Base-by-base conservation (phyloP, 176 grass and related monocot genomes). In the Aechmea fasciata region DNA sequence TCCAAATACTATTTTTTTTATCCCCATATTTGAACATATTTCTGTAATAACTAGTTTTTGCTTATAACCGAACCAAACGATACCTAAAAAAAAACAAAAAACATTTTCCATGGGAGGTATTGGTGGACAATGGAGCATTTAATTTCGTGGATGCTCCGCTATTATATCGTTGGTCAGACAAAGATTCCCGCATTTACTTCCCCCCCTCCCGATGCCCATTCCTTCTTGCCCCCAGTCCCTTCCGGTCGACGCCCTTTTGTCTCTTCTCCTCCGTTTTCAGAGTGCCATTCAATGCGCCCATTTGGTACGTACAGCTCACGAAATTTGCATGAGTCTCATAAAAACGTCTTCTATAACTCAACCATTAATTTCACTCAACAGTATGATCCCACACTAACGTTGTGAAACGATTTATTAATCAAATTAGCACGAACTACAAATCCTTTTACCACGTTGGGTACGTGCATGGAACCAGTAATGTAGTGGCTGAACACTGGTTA, bases 131-230 rank as follows among this genome's bases (percentile, higher is more conserved):
- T 19, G 13, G 12, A 59, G 17, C 55, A 61, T 61, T 61, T 20
- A 61, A 9, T 20, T 18, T 22, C 55, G 55, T 61, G 20, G 55
- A 61, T 61, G 55, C 9, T 41, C 9, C 13, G 55, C 55, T 61
- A 61, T 61, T 22, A 61, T 61, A 61, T 20, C 55, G 17, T 22
- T 41, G 55, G 55, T 22, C 55, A 61, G 55, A 61, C 55, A 61
- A 61, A 61, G 55, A 61, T 61, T 61, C 55, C 55, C 17, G 6
- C 17, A 61, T 61, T 61, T 9, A 61, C 55, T 61, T 61, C 55
- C 10, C 55, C 10, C 55, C 5, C 55, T 61, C 17, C 4, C 17
- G 55, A 41, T 41, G 33, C 55, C 55, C 55, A 61, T 61, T 61
- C 55, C 55, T 61, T 61, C 55, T 10, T 61, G 55, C 2, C 20